phyloP scores from a whole-genome alignment of 2,329 filamentous ascomycete species.

The Sphaerulina musiva region DNA sequence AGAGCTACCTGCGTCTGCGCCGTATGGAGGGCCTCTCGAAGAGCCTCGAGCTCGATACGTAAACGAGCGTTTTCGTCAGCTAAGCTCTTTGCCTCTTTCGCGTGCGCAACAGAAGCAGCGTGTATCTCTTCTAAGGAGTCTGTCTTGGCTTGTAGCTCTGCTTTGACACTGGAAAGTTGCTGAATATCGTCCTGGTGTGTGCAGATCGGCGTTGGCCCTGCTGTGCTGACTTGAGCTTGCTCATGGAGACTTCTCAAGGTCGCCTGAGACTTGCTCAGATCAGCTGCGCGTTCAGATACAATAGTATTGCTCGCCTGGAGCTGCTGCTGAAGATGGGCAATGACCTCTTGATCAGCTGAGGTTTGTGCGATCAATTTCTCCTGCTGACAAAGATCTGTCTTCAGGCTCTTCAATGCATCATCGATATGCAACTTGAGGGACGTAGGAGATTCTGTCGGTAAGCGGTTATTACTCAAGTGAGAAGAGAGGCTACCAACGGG shows the following conservation, averaged over 20 bases:
- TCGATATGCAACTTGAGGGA: slow-evolving; percentile 13
- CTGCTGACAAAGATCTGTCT: slow-evolving; percentile 14
- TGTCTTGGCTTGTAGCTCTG: background rate
- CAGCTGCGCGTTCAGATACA: slow-evolving; percentile 1
- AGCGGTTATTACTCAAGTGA: background rate
- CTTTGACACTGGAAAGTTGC: background rate
- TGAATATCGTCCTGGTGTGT: background rate
- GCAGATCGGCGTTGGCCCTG: background rate
- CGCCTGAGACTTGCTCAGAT: slow-evolving; percentile 5
- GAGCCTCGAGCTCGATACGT: background rate
- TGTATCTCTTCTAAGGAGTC: background rate
- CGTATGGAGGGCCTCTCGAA: background rate
- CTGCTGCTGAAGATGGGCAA: slow-evolving; percentile 16
- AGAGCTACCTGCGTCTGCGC: background rate
- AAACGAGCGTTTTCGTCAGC: background rate
- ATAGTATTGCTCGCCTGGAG: slow-evolving; percentile 8
- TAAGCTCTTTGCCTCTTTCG: background rate
- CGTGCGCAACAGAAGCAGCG: background rate
- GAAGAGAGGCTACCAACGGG: background rate
- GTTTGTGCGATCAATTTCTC: slow-evolving; percentile 19
- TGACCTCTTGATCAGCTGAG: slow-evolving; percentile 14
- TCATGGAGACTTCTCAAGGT: slow-evolving; percentile 9
- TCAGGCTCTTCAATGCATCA: slow-evolving; percentile 19
- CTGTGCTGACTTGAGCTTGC: slow-evolving; percentile 1
- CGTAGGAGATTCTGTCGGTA: background rate